These are phyloP conservation scores for Debaryomyces singareniensis DNA, from an alignment of 1,139 yeast species.

Conservation along the genomic window DNA sequence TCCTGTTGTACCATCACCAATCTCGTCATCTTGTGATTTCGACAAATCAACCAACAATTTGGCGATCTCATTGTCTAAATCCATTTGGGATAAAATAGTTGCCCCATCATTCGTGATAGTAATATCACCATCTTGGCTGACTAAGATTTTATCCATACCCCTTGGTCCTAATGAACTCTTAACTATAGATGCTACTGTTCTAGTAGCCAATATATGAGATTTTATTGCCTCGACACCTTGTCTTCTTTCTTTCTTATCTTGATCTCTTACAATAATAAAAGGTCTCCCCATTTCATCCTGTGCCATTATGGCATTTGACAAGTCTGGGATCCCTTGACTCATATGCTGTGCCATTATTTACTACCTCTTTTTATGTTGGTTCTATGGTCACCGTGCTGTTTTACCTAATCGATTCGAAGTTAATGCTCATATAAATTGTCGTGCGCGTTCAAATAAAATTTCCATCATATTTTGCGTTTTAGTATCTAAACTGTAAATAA, in stretches of 20 bases:
- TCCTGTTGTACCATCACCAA: conserved; percentile 99
- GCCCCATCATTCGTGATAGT: conserved; percentile 99
- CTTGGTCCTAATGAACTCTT: conserved; percentile 94
- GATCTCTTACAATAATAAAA: conserved; percentile 94
- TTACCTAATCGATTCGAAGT: too few relatives aligned
- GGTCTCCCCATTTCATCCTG: conserved; percentile 99
- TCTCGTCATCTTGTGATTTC: conserved; percentile 95
- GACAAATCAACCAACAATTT: conserved; percentile 90
- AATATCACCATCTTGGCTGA: conserved; percentile 92
- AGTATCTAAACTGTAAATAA: too few relatives aligned
- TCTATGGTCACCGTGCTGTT: too few relatives aligned
- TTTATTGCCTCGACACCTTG: conserved; percentile 96
- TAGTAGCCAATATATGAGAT: conserved; percentile 91
- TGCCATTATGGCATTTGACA: conserved; percentile 96
- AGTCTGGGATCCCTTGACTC: conserved; percentile 72
- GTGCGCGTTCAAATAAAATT: too few relatives aligned
- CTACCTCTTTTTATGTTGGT: too few relatives aligned
- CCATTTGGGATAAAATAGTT: conserved; percentile 93
- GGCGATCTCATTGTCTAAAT: conserved; percentile 92
- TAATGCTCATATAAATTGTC: too few relatives aligned
- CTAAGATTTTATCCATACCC: conserved; percentile 93
- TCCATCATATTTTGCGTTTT: too few relatives aligned
- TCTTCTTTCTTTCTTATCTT: conserved; percentile 85
- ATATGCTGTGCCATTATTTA: conserved; percentile 23
- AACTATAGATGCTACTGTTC: conserved; percentile 89